Conservation (phyloP, 1,284 basidiomycete genomes). For the Trichosporon ovoides region DNA sequence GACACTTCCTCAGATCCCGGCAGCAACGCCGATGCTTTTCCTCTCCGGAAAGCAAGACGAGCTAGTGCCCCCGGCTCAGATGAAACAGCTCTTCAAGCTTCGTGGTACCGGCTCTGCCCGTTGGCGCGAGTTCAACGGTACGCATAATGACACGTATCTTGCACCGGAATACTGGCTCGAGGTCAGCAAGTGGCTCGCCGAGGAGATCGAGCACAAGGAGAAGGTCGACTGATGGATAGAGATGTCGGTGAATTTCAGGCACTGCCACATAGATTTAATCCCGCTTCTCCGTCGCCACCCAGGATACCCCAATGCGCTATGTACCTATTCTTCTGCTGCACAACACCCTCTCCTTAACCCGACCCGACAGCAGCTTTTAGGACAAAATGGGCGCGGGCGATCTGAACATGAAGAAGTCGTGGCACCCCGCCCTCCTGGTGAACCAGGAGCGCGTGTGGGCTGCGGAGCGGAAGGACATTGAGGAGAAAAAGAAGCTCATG, state of each 20-base stretch:
- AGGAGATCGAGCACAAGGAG: slow-evolving; percentile 22
- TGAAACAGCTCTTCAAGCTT: slow-evolving; percentile 68
- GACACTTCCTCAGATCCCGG: slow-evolving; percentile 64
- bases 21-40: slow-evolving; percentile 74
- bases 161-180: slow-evolving; percentile 63
- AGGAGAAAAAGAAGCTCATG: slow-evolving; percentile 96
- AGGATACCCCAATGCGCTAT: background rate
- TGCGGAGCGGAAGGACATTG: slow-evolving; percentile 92
- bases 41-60: slow-evolving; percentile 73
- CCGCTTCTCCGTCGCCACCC: background rate
- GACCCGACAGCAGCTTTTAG: background rate
- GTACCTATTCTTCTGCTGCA: background rate
- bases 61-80: slow-evolving; percentile 78
- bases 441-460: slow-evolving; percentile 99
- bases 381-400: slow-evolving; percentile 84
- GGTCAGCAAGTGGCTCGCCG: slow-evolving; percentile 57
- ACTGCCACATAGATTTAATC: background rate
- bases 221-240: slow-evolving; percentile 4
- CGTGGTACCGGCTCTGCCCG: slow-evolving; percentile 49
- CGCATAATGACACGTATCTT: slow-evolving; percentile 70
- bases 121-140: slow-evolving; percentile 62
- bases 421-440: slow-evolving; percentile 92
- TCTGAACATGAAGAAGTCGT: slow-evolving; percentile 76
- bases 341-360: background rate
- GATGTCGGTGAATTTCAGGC: background rate